These are phyloP conservation scores for Eimeria maxima DNA, from an alignment of 169 alveolate genomes.

Conservation along the genomic window DNA sequence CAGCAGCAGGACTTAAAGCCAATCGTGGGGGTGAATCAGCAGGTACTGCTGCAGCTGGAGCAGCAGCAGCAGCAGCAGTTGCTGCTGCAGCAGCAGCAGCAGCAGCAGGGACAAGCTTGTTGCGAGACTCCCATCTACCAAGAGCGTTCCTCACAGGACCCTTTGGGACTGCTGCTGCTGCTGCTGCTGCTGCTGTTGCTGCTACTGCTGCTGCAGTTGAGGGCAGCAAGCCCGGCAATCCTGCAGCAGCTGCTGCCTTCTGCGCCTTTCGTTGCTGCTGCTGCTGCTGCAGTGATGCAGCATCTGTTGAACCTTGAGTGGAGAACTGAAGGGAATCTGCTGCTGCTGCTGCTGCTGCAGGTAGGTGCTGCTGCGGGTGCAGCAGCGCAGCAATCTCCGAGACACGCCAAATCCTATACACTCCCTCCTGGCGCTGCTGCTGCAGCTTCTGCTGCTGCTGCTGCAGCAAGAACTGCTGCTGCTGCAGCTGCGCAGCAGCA, in stretches of 20 bases:
- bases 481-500: too few species aligned
- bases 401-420: too few species aligned
- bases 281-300: conserved; percentile 34
- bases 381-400: too few species aligned
- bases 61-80: conserved; percentile 18
- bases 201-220: neutral
- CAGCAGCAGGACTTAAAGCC: too few species aligned
- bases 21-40: neutral
- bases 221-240: neutral
- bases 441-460: too few species aligned
- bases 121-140: conserved; percentile 40
- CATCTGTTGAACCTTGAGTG: neutral
- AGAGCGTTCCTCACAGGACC: conserved; percentile 43
- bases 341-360: too few species aligned
- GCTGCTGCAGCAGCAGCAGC: conserved; percentile 3
- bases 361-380: too few species aligned
- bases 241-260: neutral
- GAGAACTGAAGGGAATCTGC: conserved; percentile 7
- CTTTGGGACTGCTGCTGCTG: neutral
- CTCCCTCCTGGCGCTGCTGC: too few species aligned
- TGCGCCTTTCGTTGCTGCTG: conserved; percentile 4
- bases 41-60: neutral
- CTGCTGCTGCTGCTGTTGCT: conserved; percentile 35
- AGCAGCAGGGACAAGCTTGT: neutral
- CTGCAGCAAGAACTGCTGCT: too few species aligned